A percentile compares a stretch with the other conserved stretches of the same genome.
phyloP scores from a whole-genome alignment of 345 rosid genomes.

The Crucihimalaya himalaica region DNA sequence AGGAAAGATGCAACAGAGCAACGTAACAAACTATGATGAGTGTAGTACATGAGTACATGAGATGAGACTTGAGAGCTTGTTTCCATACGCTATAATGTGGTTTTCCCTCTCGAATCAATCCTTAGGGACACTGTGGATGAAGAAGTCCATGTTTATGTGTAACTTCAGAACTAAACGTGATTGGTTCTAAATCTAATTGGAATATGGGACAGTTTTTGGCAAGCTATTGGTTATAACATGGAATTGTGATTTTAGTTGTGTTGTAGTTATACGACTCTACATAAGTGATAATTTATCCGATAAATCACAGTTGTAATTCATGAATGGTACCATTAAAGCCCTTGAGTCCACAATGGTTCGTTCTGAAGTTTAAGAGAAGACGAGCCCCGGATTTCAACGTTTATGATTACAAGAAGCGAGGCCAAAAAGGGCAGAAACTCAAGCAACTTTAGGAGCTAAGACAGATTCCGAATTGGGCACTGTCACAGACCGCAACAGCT shows the following conservation, averaged over 20 bases:
- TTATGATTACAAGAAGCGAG: conserved; percentile 28
- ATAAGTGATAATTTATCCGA: background rate
- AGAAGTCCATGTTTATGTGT: background rate
- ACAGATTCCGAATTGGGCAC: conserved; percentile 59
- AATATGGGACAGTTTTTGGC: background rate
- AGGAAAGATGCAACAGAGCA: background rate
- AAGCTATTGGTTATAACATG: background rate
- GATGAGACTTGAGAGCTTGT: background rate
- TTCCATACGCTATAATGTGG: background rate
- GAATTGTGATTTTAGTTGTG: background rate
- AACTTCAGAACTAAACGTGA: background rate
- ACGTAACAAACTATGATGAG: background rate
- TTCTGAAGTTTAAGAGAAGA: conserved; percentile 1
- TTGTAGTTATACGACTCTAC: background rate
- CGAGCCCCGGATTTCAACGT: background rate
- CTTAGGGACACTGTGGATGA: background rate
- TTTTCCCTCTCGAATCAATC: background rate
- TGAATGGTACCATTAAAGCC: background rate
- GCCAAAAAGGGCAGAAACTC: conserved; percentile 26
- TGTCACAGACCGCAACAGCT: conserved; percentile 88
- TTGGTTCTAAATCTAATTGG: background rate
- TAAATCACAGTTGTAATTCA: conserved; percentile 13
- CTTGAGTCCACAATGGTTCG: conserved; percentile 6
- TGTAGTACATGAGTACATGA: conserved; percentile 9
- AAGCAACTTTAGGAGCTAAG: conserved; percentile 59